These are phyloP conservation scores for Claviceps pazoutovae DNA, from an alignment of 2,329 filamentous ascomycete genomes.

Conservation along the genomic window DNA sequence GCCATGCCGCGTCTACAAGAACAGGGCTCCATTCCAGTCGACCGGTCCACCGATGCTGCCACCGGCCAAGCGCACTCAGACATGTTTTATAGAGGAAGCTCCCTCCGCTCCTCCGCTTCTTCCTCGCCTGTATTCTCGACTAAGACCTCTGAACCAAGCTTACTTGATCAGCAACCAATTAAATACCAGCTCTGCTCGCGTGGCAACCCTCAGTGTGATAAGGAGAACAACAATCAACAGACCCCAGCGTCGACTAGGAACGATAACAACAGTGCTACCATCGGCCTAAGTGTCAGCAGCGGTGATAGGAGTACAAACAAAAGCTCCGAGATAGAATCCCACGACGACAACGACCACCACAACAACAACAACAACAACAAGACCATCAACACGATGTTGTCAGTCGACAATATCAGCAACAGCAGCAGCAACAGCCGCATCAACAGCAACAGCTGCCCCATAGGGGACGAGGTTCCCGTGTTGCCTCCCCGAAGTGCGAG, in stretches of 20 bases:
- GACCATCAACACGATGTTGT: slow-evolving; percentile 15
- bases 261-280: neutral
- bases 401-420: slow-evolving; percentile 11
- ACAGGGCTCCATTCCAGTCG: slow-evolving; percentile 10
- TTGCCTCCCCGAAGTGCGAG: slow-evolving; percentile 37
- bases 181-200: slow-evolving; percentile 1
- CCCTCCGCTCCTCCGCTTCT: slow-evolving; percentile 7
- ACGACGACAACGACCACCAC: slow-evolving; percentile 8
- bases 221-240: neutral
- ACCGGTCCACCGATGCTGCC: neutral
- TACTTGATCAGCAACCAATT: slow-evolving; percentile 3
- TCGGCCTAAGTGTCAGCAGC: slow-evolving; percentile 1
- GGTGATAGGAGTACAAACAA: neutral
- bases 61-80: neutral
- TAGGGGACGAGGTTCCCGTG: slow-evolving; percentile 19
- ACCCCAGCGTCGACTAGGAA: slow-evolving; percentile 3
- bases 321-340: neutral
- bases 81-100: slow-evolving; percentile 11
- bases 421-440: slow-evolving; percentile 8
- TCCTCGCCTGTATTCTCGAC: neutral
- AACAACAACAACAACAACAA: slow-evolving; percentile 8
- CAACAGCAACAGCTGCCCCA: slow-evolving; percentile 10
- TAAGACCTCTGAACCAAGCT: neutral
- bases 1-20: slow-evolving; percentile 9
- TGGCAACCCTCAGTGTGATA: neutral